Evolutionary conservation across 345 rosid species (phyloP).

Genomic region (rapeseed (Brassica napus)): DNA sequence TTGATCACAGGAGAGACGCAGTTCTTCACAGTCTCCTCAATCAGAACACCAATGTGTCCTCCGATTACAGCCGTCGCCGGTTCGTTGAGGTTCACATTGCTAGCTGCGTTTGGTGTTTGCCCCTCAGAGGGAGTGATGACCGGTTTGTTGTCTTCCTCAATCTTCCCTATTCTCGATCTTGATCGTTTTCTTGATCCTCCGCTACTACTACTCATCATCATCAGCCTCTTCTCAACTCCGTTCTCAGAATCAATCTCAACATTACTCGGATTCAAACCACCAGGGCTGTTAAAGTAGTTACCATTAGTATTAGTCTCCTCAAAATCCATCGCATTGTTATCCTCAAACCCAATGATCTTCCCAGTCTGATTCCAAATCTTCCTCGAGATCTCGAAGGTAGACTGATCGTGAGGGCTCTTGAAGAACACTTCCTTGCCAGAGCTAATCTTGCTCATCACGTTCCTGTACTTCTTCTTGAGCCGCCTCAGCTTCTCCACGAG

Average conservation of each 20-base stretch:
- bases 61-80: conserved; percentile 29
- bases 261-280: conserved; percentile 18
- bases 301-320: conserved; percentile 56
- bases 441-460: conserved; percentile 65
- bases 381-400: conserved; percentile 92
- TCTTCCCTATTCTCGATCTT: conserved; percentile 44
- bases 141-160: conserved; percentile 59
- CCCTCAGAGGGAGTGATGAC: conserved; percentile 23
- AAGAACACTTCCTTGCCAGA: conserved; percentile 88
- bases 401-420: conserved; percentile 88
- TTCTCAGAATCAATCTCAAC: conserved; percentile 46
- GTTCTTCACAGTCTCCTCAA: conserved; percentile 40
- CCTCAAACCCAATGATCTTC: conserved; percentile 52
- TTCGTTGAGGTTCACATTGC: conserved; percentile 39
- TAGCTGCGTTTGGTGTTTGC: conserved; percentile 29
- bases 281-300: conserved; percentile 34
- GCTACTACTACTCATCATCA: conserved; percentile 33
- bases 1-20: conserved; percentile 52
- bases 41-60: conserved; percentile 28
- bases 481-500: conserved; percentile 92
- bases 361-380: conserved; percentile 75
- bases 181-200: conserved; percentile 58
- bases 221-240: conserved; percentile 49
- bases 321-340: conserved; percentile 58
- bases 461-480: conserved; percentile 89